phyloP scores from a whole-genome alignment of 208 protist genomes.

The Trypanosoma theileri region DNA sequence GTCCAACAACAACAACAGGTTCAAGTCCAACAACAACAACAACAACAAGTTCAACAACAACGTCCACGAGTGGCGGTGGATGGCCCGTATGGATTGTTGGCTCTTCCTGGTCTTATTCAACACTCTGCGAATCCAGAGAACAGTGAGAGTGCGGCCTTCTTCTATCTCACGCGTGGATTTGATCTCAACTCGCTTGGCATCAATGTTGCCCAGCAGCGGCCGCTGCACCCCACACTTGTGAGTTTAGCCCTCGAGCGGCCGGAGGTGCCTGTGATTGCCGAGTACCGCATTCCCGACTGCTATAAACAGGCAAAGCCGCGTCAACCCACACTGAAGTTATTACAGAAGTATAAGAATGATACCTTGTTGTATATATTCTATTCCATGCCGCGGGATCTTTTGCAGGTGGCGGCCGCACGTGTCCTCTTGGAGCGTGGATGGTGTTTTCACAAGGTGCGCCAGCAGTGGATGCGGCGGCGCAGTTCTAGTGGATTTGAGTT shows the following conservation, averaged over 20 bases:
- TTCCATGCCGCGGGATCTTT: constrained; percentile 96
- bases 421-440: constrained; percentile 93
- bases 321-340: constrained; percentile 75
- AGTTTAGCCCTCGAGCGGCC: constrained; percentile 62
- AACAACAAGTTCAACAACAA: constrained; percentile 20
- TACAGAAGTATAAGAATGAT: constrained; percentile 92
- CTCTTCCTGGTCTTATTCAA: constrained; percentile 40
- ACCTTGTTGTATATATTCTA: constrained; percentile 99
- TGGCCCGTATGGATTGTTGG: constrained; percentile 67
- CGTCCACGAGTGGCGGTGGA: constrained; percentile 48
- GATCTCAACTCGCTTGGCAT: constrained; percentile 72
- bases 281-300: constrained; percentile 77
- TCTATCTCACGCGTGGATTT: constrained; percentile 77
- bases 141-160: constrained; percentile 53
- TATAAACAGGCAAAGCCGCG: constrained; percentile 78
- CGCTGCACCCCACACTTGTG: constrained; percentile 70
- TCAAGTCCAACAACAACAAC: constrained; percentile 17
- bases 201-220: constrained; percentile 57
- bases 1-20: constrained; percentile 5
- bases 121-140: constrained; percentile 44
- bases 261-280: constrained; percentile 67
- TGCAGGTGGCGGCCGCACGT: constrained; percentile 93
- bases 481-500: constrained; percentile 39
- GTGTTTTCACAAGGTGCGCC: constrained; percentile 80
- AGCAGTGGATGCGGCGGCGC: constrained; percentile 61